phyloP scores from a whole-genome alignment of 1,139 yeast species.

The Suhomyces atakaporum region DNA sequence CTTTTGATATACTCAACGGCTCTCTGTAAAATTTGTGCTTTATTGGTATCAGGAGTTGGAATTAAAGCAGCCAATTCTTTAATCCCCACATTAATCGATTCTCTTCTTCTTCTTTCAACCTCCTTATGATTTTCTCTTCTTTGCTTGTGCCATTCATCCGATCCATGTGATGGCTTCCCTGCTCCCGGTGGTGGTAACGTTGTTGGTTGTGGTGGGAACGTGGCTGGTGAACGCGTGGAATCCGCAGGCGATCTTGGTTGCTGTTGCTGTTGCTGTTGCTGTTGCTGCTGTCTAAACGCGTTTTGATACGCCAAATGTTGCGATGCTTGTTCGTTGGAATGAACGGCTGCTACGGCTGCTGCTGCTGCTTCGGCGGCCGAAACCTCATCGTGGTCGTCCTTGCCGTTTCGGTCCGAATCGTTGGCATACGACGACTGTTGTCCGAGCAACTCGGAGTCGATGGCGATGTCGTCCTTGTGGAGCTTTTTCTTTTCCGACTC shows the following conservation, averaged over 20 bases:
- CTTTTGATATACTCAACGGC: conserved; percentile 89
- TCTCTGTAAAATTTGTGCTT: conserved; percentile 83
- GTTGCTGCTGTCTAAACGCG: conserved; percentile 29
- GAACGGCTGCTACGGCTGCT: conserved; percentile 33
- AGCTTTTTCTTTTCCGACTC: conserved; percentile 29
- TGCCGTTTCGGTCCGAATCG: conserved; percentile 19
- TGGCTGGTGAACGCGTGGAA: conserved; percentile 14
- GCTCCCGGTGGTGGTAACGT: conserved; percentile 40
- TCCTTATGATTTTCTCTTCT: conserved; percentile 94
- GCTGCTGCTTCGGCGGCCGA: conserved; percentile 38
- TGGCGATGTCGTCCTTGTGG: conserved; percentile 40
- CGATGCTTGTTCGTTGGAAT: conserved; percentile 21
- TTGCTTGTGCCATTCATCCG: conserved; percentile 85
- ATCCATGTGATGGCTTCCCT: conserved; percentile 58
- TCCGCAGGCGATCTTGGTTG: conserved; percentile 13
- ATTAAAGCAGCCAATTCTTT: conserved; percentile 77
- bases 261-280: conserved; percentile 19
- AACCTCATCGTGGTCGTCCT: conserved; percentile 25
- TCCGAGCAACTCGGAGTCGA: conserved; percentile 51
- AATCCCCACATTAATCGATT: conserved; percentile 86
- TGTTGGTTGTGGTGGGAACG: conserved; percentile 31
- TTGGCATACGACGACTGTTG: conserved; percentile 42
- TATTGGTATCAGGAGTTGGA: conserved; percentile 88
- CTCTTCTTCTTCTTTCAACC: conserved; percentile 95
- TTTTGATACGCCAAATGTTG: conserved; percentile 36